Base-by-base conservation (phyloP, 2,329 filamentous ascomycete species). In the Phialemonium atrogriseum region DNA sequence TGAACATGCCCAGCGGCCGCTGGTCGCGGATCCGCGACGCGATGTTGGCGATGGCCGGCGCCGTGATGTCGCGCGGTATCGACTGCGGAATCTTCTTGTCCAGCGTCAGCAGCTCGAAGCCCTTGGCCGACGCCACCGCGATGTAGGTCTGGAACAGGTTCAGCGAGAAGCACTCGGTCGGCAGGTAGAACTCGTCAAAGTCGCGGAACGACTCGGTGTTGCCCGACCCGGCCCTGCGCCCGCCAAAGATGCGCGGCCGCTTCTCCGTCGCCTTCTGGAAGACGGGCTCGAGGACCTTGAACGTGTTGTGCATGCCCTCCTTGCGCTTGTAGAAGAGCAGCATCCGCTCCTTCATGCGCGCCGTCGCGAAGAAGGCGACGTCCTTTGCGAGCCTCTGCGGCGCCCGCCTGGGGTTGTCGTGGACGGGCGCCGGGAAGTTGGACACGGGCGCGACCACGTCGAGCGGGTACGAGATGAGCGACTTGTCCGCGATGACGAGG, bases 121-220 rank as follows among this genome's bases (percentile, higher is more conserved):
- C 93, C 55, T 87, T 86, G 24, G 85, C 74, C 1, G 89, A 96
- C 13, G 85, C 80, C 28, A 98, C 86, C 8, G 91, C 86, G 32
- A 98, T 82, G 39, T 87, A 93, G 1, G 82, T 86, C 54, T 95
- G 86, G 73, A 96, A 98, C 32, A 98, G 74, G 56, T 95, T 96
- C 52, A 98, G 83, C 28, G 84, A 86, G 56, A 82, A 94, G 56
- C 87, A 95, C 53, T 98, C 93, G 3, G 84, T 81, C 0, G 91
- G 91, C 45, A 98, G 88, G 60, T 96, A 98, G 59, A 98, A 98
- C 46, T 96, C 91, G 61, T 98, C 91, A 54, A 88, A 98, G 52
- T 98, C 91, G 40, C 91, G 82, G 77, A 96, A 98, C 47, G 89
- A 89, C 47, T 98, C 91, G 0, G 89, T 95, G 37, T 74, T 78